phyloP scores from a whole-genome alignment of 306 rosid species.

The Vigna nakashimae region DNA sequence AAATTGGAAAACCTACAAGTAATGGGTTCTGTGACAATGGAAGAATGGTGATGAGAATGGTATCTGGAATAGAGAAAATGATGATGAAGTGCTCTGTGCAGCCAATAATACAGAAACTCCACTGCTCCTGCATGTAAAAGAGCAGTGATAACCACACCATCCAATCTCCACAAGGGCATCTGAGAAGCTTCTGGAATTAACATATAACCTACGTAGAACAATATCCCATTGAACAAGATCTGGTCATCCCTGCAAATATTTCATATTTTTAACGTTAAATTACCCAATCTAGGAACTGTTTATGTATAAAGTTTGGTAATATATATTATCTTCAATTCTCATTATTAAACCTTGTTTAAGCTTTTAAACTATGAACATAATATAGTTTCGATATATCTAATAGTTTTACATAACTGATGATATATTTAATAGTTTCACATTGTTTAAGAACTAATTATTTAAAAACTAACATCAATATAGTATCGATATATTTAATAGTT shows the following conservation, averaged over 20 bases:
- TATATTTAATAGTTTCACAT: no score
- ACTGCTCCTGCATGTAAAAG: constrained; percentile 70
- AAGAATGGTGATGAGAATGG: constrained; percentile 67
- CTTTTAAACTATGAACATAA: no score
- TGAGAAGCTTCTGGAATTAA: neutral
- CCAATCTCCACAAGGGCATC: constrained; percentile 58
- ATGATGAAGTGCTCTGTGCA: constrained; percentile 82
- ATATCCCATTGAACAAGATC: constrained; percentile 59
- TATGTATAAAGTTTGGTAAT: no score
- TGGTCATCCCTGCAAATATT: constrained; percentile 70
- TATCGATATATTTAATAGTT: no score
- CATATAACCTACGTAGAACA: constrained; percentile 42
- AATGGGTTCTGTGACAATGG: constrained; percentile 57
- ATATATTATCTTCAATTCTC: no score
- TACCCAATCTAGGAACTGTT: no score
- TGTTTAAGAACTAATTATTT: no score
- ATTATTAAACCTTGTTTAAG: no score
- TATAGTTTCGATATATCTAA: no score
- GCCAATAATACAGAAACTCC: constrained; percentile 77
- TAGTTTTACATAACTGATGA: no score
- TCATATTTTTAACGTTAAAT: neutral
- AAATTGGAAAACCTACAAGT: constrained; percentile 44
- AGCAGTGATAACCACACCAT: constrained; percentile 57
- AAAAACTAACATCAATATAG: no score
- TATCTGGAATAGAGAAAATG: constrained; percentile 77